Base-by-base conservation (phyloP, 2,329 filamentous ascomycete species). In the Aureobasidium sp. region DNA sequence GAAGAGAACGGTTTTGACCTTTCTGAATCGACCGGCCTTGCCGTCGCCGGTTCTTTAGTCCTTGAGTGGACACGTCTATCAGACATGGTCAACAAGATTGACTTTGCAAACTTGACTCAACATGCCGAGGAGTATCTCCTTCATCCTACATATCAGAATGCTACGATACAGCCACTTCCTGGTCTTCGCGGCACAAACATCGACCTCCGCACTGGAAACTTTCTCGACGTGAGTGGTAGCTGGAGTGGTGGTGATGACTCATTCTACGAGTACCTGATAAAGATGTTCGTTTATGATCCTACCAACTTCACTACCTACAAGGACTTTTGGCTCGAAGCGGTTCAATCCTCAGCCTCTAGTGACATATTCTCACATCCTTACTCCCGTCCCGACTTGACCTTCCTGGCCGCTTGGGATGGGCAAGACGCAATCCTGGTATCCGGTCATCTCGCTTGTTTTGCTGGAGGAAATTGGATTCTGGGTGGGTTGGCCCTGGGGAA, bases 231-330 rank as follows among this genome's bases (percentile, higher is more conserved):
- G 27, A 69, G 67, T 1, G 90, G 91, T 57, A 88, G 89, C 48
- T 96, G 90, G 90, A 82, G 84, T 42, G 90, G 87, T 56, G 87
- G 88, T 7, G 83, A 82, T 34, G 90, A 95, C 73, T 90, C 86
- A 47, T 95, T 87, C 76, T 96, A 95, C 76, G 90, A 95, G 75
- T 95, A 95, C 69, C 82, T 96, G 36, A 87, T 96, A 73, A 96
- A 96, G 78, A 93, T 94, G 89, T 95, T 87, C 69, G 74, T 93
- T 61, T 95, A 95, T 72, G 87, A 93, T 70, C 79, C 84, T 0
- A 67, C 72, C 6, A 80, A 84, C 3, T 95, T 89, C 68, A 74
- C 69, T 1, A 65, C 73, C 2, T 91, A 93, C 76, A 85, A 81
- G 68, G 87, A 92, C 65, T 84, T 47, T 39, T 96, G 90, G 90